phyloP scores from a whole-genome alignment of 1,284 basidiomycete genomes.

The Cutaneotrichosporon mucoides region DNA sequence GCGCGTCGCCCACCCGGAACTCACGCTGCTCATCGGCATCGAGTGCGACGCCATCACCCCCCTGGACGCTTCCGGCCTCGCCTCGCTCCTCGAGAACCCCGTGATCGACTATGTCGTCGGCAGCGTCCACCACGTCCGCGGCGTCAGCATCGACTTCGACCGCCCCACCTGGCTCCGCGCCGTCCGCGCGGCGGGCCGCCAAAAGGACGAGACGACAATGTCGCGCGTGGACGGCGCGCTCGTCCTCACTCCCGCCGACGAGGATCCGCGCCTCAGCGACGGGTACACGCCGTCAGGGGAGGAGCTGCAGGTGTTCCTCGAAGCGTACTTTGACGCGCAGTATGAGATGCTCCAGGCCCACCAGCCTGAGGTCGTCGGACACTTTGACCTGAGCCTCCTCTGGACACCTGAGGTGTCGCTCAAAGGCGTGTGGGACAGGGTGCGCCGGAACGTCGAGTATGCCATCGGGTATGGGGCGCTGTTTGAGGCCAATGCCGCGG shows the following conservation, averaged over 20 bases:
- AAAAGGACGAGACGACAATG: not conserved
- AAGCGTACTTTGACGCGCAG: conserved; percentile 78
- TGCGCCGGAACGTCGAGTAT: conserved; percentile 70
- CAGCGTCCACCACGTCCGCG: conserved; percentile 84
- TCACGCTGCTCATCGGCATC: conserved; percentile 71
- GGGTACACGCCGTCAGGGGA: conserved; percentile 16
- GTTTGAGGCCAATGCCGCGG: conserved; percentile 91
- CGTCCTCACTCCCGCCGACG: conserved; percentile 52
- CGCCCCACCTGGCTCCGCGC: conserved; percentile 33
- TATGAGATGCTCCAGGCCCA: conserved; percentile 63
- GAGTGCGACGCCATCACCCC: conserved; percentile 87
- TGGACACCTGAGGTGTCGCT: conserved; percentile 64
- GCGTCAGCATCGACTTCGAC: conserved; percentile 92
- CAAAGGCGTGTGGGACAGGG: conserved; percentile 54
- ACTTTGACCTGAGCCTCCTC: conserved; percentile 84
- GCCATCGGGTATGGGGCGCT: conserved; percentile 80
- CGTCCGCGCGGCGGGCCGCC: conserved; percentile 12
- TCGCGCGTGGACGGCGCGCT: not conserved
- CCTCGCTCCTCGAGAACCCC: conserved; percentile 50
- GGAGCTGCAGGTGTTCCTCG: conserved; percentile 53
- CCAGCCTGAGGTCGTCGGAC: conserved; percentile 85
- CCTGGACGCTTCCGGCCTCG: conserved; percentile 58
- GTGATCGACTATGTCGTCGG: conserved; percentile 88
- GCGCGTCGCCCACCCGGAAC: conserved; percentile 47
- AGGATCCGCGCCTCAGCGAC: conserved; percentile 8